A percentile compares a stretch with the other conserved stretches of the same genome.
Conservation (phyloP, 257 asterid genomes). For the Solanum peruvianum region DNA sequence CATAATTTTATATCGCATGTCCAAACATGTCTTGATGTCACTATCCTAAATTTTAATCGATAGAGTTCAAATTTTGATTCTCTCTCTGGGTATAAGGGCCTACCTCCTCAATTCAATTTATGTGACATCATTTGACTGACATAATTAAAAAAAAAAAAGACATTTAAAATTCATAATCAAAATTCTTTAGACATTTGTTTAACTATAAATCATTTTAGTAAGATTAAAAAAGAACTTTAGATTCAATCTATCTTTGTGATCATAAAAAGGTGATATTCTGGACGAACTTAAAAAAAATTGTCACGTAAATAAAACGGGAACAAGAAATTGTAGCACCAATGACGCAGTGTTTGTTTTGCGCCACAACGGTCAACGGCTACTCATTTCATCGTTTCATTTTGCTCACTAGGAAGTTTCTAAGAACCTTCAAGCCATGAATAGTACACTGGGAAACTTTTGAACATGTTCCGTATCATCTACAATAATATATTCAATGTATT, state of each 20-base stretch:
- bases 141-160: neutral
- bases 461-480: neutral
- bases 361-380: neutral
- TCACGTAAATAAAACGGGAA: neutral
- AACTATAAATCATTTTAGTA: neutral
- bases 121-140: neutral
- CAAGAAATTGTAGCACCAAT: neutral
- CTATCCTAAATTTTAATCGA: neutral
- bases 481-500: neutral
- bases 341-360: neutral
- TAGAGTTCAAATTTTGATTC: neutral
- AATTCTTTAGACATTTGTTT: neutral
- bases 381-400: neutral
- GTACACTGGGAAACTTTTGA: neutral
- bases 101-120: neutral
- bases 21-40: neutral
- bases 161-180: neutral
- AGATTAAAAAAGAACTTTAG: neutral
- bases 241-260: neutral
- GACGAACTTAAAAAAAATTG: neutral
- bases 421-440: neutral
- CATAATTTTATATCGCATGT: neutral
- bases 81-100: neutral
- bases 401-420: neutral
- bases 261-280: neutral